Conservation (phyloP, 23 red algal genomes). For the Pyropia yezoensis region DNA sequence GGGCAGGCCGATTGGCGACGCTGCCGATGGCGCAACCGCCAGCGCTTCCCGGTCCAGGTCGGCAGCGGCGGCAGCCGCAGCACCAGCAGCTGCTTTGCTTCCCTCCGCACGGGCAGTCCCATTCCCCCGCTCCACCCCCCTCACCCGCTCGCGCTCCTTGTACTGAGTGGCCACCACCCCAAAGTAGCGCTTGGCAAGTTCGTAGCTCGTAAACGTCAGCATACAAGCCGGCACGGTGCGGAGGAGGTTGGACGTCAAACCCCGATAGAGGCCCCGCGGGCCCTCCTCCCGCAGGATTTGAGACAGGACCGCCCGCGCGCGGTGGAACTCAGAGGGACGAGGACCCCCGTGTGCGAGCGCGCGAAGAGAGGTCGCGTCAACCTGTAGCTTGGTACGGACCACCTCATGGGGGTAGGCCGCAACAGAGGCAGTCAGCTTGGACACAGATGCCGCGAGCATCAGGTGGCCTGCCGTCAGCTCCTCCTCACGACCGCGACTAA, state of each 20-base stretch:
- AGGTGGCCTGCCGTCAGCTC: slow-evolving; percentile 47
- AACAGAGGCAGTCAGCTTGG: slow-evolving; percentile 66
- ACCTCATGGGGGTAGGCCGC: slow-evolving; percentile 95
- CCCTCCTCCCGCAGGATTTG: slow-evolving; percentile 65
- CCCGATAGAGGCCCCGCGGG: slow-evolving; percentile 66
- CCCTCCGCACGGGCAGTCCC: too few species aligned
- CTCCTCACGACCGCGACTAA: slow-evolving; percentile 22
- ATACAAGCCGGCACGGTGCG: slow-evolving; percentile 80
- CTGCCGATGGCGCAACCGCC: too few species aligned
- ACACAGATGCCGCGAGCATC: slow-evolving; percentile 64
- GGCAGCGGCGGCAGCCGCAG: too few species aligned
- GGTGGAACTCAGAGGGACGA: neutral
- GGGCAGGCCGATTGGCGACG: too few species aligned
- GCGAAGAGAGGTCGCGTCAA: slow-evolving; percentile 12
- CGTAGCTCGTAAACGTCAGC: slow-evolving; percentile 90
- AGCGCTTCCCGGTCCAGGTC: too few species aligned
- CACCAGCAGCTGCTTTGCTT: too few species aligned
- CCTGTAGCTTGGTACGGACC: slow-evolving; percentile 65
- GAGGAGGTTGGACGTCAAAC: slow-evolving; percentile 72
- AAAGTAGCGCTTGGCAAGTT: slow-evolving; percentile 52
- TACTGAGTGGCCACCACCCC: too few species aligned
- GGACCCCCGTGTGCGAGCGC: neutral
- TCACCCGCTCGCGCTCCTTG: too few species aligned
- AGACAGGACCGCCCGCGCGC: slow-evolving; percentile 7
- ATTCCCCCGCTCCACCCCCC: too few species aligned